Conservation (phyloP, 345 rosid genomes). For the Dimocarpus longan region DNA sequence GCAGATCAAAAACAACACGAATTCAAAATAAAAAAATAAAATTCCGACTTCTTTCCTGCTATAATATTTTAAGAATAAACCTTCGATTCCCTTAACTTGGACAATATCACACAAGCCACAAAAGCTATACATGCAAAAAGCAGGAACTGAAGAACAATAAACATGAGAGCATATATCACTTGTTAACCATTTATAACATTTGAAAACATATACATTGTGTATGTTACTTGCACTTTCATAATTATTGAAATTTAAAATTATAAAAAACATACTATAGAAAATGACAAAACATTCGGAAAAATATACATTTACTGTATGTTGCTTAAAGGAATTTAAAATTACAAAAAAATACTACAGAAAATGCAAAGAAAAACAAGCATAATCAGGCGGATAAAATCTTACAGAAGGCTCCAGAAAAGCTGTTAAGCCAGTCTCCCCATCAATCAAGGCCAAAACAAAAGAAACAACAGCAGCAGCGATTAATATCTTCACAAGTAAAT, state of each 20-base stretch:
- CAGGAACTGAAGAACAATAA: background rate
- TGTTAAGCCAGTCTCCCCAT: constrained; percentile 95
- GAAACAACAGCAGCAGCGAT: constrained; percentile 92
- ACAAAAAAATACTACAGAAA: constrained; percentile 2
- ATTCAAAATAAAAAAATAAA: too few relatives aligned
- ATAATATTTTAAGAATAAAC: background rate
- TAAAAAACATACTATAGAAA: background rate
- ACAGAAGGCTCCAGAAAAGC: constrained; percentile 99
- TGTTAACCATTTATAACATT: constrained; percentile 2
- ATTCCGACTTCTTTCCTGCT: background rate
- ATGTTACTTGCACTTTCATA: background rate
- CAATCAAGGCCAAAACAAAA: constrained; percentile 80
- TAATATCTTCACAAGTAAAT: constrained; percentile 96
- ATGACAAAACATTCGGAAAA: background rate
- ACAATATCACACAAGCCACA: background rate
- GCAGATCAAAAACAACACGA: background rate
- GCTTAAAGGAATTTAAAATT: background rate
- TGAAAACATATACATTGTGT: background rate
- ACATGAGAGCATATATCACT: background rate
- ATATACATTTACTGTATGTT: background rate
- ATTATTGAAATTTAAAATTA: background rate
- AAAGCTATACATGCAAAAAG: background rate
- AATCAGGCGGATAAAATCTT: constrained; percentile 41
- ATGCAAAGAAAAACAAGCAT: constrained; percentile 3
- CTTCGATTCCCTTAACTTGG: background rate